These are phyloP conservation scores for Cercospora beticola DNA, from an alignment of 2,329 filamentous ascomycete genomes.

Conservation along the genomic window DNA sequence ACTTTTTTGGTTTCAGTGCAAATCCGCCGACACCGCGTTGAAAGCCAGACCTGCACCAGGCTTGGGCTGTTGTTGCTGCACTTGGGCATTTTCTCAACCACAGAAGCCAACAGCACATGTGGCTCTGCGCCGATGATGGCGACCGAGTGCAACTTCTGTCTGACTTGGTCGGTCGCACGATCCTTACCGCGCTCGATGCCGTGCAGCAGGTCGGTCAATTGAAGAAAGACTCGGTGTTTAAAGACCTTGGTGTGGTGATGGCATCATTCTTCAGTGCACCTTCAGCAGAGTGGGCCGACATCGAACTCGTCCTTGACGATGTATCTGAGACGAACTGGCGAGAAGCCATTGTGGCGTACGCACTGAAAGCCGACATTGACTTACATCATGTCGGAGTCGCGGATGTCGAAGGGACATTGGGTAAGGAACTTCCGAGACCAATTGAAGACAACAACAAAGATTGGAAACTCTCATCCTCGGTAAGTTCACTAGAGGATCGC, in stretches of 20 bases:
- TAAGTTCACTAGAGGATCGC: not conserved
- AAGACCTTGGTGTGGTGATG: constrained; percentile 12
- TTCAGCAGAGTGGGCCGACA: not conserved
- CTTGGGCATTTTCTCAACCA: constrained; percentile 13
- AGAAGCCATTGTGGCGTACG: constrained; percentile 7
- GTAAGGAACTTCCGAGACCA: not conserved
- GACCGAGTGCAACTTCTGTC: not conserved
- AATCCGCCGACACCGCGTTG: constrained; percentile 6
- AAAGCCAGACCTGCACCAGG: constrained; percentile 8
- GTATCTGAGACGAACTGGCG: not conserved
- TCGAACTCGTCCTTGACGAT: not conserved
- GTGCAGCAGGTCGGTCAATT: constrained; percentile 7
- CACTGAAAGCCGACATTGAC: constrained; percentile 12
- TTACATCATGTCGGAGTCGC: not conserved
- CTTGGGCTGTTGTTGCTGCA: constrained; percentile 14
- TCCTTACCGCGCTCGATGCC: constrained; percentile 7
- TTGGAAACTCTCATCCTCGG: not conserved
- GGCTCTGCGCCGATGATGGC: constrained; percentile 10
- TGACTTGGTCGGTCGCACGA: constrained; percentile 2
- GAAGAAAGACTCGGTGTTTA: constrained; percentile 9
- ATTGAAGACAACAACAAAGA: not conserved
- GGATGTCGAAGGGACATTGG: not conserved
- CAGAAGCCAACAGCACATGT: not conserved
- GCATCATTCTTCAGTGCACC: not conserved
- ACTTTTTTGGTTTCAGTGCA: not conserved